Evolutionary conservation across 257 asterid genomes (phyloP), one percentile per base, ranked within the genome.

Genomic region (Paraleonurus japonicus): DNA sequence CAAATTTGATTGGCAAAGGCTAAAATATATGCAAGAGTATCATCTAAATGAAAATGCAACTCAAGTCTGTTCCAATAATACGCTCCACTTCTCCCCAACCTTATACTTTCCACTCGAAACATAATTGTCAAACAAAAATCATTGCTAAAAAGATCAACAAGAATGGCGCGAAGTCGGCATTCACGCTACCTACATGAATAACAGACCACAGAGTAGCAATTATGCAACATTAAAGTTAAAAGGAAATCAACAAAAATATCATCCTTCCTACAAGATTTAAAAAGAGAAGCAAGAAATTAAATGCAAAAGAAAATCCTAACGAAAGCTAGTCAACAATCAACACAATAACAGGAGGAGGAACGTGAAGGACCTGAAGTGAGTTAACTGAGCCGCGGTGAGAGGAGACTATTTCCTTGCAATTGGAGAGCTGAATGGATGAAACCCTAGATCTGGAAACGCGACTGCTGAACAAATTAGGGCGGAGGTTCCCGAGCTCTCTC

Each of bases 301-400:
- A 17, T 12, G 5, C 15, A 15, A 5, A 20, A 37, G 1, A 0
- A 15, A 60, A 41, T 60, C 68, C 45, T 10, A 43, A 61, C 58
- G 12, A 22, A 57, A 37, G 51, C 12, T 19, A 11, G 0, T 28
- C 9, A 55, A 59, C 4, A 3, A 19, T 58, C 2, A 67, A 54
- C 11, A 23, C n/a, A 20, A 12, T 22, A 55, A 0, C 3, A 54
- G 27, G 48, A 54, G 17, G 8, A 59, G 35, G 9, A 47, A 67
- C n/a, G 11, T 32, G 48, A 61, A 65, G 57, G 80, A 87, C 97
- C 97, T 95, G 99, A 69, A 95, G 86, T 62, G 99, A 89, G 80
- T 92, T 90, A 77, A 95, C 71, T 59, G 99, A 82, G 75, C 89
- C 98, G 47, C 95, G 98, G 74, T 95, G 99, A 80, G 89, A 71